phyloP scores from a whole-genome alignment of 1,284 basidiomycete genomes.

The Tremellales sp. region DNA sequence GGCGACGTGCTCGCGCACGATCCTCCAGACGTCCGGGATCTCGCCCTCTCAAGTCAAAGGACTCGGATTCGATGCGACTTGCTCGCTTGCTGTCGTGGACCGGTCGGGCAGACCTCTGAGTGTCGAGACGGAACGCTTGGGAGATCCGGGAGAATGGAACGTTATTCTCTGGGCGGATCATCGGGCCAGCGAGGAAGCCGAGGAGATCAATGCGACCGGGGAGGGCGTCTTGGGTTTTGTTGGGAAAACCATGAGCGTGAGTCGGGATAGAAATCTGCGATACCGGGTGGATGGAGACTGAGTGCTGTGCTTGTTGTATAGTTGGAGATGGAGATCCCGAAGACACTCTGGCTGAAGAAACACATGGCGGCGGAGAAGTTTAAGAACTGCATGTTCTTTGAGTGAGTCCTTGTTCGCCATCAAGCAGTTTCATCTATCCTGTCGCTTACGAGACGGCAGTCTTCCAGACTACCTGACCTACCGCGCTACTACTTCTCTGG shows the following conservation, averaged over 20 bases:
- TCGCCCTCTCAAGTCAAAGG: slow-evolving; percentile 70
- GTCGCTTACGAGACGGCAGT: too few species aligned
- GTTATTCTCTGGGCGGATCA: slow-evolving; percentile 87
- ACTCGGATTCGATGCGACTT: slow-evolving; percentile 94
- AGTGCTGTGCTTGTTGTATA: slow-evolving; percentile 38
- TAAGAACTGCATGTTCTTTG: slow-evolving; percentile 85
- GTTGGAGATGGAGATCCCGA: slow-evolving; percentile 97
- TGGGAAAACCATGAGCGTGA: slow-evolving; percentile 91
- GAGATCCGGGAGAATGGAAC: slow-evolving; percentile 68
- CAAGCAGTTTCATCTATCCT: too few species aligned
- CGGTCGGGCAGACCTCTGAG: slow-evolving; percentile 67
- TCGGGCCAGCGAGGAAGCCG: slow-evolving; percentile 86
- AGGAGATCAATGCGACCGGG: slow-evolving; percentile 79
- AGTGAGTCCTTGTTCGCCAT: slow-evolving; percentile 48
- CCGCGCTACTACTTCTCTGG: slow-evolving; percentile 72
- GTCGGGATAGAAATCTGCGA: slow-evolving; percentile 37
- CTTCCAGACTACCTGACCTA: slow-evolving; percentile 96
- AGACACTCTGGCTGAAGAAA: slow-evolving; percentile 92
- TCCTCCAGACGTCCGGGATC: slow-evolving; percentile 61
- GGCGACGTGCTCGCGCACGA: slow-evolving; percentile 63
- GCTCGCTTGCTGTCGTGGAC: slow-evolving; percentile 85
- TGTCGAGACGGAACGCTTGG: slow-evolving; percentile 55
- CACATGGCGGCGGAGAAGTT: slow-evolving; percentile 77
- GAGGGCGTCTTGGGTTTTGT: slow-evolving; percentile 90
- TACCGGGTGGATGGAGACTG: neutral